Evolutionary conservation across 2,329 filamentous ascomycete species (phyloP).

Genomic region (Microascus cirrosus): DNA sequence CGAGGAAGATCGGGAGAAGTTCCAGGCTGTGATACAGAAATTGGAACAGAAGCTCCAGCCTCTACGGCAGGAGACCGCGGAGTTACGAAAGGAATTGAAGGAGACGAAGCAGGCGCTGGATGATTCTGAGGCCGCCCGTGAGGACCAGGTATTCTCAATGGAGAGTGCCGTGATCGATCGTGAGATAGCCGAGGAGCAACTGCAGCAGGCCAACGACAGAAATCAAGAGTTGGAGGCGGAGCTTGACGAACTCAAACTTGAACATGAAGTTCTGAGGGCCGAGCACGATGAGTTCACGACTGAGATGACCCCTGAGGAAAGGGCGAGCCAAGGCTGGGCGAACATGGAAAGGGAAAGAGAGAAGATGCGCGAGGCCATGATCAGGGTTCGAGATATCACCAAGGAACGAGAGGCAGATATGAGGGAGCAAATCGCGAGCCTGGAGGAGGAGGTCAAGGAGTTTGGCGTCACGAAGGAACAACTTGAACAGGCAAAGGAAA

Average conservation of each 20-base stretch:
- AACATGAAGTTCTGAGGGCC: conserved; percentile 75
- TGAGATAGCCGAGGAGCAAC: conserved; percentile 92
- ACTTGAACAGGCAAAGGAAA: conserved; percentile 59
- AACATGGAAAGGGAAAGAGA: conserved; percentile 90
- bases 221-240: conserved; percentile 65
- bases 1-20: conserved; percentile 66
- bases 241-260: conserved; percentile 74
- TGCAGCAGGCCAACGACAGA: conserved; percentile 72
- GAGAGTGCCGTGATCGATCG: conserved; percentile 83
- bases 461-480: conserved; percentile 56
- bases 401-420: conserved; percentile 76
- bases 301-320: conserved; percentile 81
- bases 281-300: conserved; percentile 78
- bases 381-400: conserved; percentile 76
- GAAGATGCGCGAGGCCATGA: conserved; percentile 70
- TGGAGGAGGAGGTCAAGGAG: conserved; percentile 66
- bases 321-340: conserved; percentile 75
- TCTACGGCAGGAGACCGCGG: conserved; percentile 67
- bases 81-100: conserved; percentile 67
- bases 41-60: conserved; percentile 81
- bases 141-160: conserved; percentile 73
- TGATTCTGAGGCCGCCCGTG: conserved; percentile 60
- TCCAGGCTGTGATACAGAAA: conserved; percentile 79
- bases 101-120: conserved; percentile 48
- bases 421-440: conserved; percentile 58